Percentiles rank a stretch among this genome's conserved stretches.
Evolutionary conservation across 2,329 filamentous ascomycete genomes (phyloP).

Genomic region (Blastomyces parvus): DNA sequence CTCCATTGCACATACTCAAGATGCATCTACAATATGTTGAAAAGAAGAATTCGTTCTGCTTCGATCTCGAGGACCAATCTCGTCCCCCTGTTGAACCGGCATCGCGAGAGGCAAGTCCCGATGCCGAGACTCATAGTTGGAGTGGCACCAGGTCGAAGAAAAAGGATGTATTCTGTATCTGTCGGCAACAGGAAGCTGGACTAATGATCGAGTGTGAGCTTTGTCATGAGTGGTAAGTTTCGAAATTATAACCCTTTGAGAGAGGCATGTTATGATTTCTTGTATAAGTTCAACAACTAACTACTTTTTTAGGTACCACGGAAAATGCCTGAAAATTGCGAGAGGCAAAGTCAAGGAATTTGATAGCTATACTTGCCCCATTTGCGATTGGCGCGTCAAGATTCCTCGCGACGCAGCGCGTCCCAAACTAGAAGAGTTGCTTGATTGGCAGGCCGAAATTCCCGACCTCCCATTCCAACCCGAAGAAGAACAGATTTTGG

Average conservation of each 20-base stretch:
- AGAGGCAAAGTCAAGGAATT: slow-evolving; percentile 97
- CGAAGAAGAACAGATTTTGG: slow-evolving; percentile 79
- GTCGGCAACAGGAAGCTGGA: slow-evolving; percentile 80
- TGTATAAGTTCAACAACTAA: slow-evolving; percentile 21
- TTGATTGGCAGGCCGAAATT: slow-evolving; percentile 77
- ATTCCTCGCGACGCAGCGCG: slow-evolving; percentile 93
- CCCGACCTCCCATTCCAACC: slow-evolving; percentile 78
- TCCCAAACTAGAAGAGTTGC: slow-evolving; percentile 85
- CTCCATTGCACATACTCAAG: slow-evolving; percentile 88
- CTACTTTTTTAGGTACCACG: slow-evolving; percentile 64
- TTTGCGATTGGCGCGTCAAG: slow-evolving; percentile 94
- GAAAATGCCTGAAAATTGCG: slow-evolving; percentile 95
- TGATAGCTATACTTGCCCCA: slow-evolving; percentile 95
- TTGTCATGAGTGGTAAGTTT: slow-evolving; percentile 86
- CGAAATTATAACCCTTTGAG: neutral
- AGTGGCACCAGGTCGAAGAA: slow-evolving; percentile 39
- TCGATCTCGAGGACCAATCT: slow-evolving; percentile 81
- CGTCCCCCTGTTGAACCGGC: slow-evolving; percentile 84
- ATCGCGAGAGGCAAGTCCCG: slow-evolving; percentile 67
- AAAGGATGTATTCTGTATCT: slow-evolving; percentile 93
- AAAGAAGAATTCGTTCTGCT: slow-evolving; percentile 81
- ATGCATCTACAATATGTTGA: slow-evolving; percentile 90
- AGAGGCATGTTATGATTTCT: neutral
- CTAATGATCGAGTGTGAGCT: slow-evolving; percentile 99
- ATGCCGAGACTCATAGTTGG: slow-evolving; percentile 37